A percentile compares a stretch with the other conserved stretches of the same genome.
phyloP scores from a whole-genome alignment of 768 basidiomycete genomes.

The Suillus decipiens region DNA sequence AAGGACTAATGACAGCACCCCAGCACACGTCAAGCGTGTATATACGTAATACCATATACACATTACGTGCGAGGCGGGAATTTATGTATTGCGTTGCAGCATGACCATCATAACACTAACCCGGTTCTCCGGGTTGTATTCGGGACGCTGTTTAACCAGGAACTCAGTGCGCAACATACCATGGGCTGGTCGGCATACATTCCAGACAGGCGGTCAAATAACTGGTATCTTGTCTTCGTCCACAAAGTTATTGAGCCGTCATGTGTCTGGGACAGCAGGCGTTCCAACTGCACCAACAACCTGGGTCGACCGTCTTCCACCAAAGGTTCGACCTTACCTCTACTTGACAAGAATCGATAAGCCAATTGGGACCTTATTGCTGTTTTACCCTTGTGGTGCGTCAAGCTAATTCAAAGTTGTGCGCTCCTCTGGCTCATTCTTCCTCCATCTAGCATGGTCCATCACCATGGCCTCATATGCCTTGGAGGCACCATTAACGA shows the following conservation, averaged over 20 bases:
- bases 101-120: background rate
- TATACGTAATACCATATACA: background rate
- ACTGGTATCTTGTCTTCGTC: background rate
- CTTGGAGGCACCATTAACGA: conserved; percentile 60
- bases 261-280: conserved; percentile 10
- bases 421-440: background rate
- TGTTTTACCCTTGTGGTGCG: conserved; percentile 94
- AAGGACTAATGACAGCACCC: background rate
- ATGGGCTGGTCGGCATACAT: background rate
- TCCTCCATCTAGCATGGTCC: conserved; percentile 81
- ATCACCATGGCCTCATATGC: conserved; percentile 96
- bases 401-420: conserved; percentile 16
- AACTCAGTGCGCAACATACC: background rate
- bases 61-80: background rate
- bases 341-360: conserved; percentile 91
- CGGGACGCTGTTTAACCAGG: background rate
- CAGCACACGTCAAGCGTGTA: background rate
- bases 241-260: conserved; percentile 15
- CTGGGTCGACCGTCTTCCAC: conserved; percentile 72
- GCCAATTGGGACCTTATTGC: conserved; percentile 88
- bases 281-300: conserved; percentile 32
- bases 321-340: conserved; percentile 70
- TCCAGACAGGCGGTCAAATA: background rate
- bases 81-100: background rate
- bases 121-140: background rate